Conservation (phyloP, 352 stramenopile species). For the Pythium dissotocum region DNA sequence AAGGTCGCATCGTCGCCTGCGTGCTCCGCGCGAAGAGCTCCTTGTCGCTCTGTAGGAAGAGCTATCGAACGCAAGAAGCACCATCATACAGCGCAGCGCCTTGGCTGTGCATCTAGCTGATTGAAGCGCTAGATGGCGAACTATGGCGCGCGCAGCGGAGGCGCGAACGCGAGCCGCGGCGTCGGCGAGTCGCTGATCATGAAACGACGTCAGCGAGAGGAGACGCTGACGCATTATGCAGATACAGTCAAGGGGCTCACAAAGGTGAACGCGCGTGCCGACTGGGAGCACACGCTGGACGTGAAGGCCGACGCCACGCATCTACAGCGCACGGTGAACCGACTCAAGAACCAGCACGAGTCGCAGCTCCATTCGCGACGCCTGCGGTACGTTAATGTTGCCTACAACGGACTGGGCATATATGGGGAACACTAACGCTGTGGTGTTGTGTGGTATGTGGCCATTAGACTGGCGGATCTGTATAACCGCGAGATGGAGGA, state of each 20-base stretch:
- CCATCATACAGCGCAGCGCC: neutral
- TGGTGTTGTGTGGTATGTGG: constrained; percentile 3
- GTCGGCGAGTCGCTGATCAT: constrained; percentile 73
- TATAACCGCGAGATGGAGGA: constrained; percentile 78
- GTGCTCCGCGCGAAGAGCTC: neutral
- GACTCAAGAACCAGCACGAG: constrained; percentile 78
- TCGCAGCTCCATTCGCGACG: constrained; percentile 65
- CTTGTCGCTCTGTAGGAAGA: neutral
- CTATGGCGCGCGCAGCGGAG: constrained; percentile 4
- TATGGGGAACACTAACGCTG: neutral
- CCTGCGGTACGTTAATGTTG: constrained; percentile 34
- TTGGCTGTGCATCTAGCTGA: neutral
- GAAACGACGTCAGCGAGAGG: constrained; percentile 71
- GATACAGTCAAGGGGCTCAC: constrained; percentile 52
- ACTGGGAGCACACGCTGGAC: constrained; percentile 71
- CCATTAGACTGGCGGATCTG: constrained; percentile 56
- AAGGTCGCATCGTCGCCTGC: neutral
- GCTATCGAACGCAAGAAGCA: neutral
- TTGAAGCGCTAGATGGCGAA: constrained; percentile 7
- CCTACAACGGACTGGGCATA: neutral
- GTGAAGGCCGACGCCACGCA: constrained; percentile 52
- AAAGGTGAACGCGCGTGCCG: constrained; percentile 56
- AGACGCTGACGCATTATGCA: constrained; percentile 53
- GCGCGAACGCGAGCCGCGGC: constrained; percentile 36
- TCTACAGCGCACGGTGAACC: constrained; percentile 41